Evolutionary conservation across 2,329 filamentous ascomycete genomes (phyloP).

Genomic region (Neofusicoccum sp.): DNA sequence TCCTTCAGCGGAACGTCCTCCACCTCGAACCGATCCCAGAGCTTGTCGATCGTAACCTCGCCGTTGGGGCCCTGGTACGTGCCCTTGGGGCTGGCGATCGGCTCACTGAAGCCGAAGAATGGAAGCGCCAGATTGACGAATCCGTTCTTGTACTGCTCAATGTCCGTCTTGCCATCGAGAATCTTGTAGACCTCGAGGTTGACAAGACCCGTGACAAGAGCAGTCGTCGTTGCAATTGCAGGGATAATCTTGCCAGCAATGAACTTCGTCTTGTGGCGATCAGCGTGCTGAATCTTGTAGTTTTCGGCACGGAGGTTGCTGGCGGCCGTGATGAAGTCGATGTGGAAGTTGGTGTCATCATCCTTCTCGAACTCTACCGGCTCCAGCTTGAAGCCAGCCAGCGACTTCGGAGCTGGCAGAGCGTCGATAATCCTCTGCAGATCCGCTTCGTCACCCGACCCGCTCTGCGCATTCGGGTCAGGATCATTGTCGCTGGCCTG

Average conservation of each 20-base stretch:
- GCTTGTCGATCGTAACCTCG: slow-evolving; percentile 82
- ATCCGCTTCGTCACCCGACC: slow-evolving; percentile 68
- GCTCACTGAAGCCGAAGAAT: slow-evolving; percentile 98
- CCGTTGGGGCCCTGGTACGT: slow-evolving; percentile 78
- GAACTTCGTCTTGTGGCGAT: slow-evolving; percentile 98
- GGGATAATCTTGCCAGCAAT: slow-evolving; percentile 99
- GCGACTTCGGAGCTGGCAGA: slow-evolving; percentile 73
- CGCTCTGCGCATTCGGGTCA: slow-evolving; percentile 73
- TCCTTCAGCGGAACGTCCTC: slow-evolving; percentile 80
- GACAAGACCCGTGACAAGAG: slow-evolving; percentile 89
- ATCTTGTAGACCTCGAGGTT: slow-evolving; percentile 95
- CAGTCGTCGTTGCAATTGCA: slow-evolving; percentile 95
- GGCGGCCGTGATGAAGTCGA: slow-evolving; percentile 96
- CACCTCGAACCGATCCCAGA: slow-evolving; percentile 97
- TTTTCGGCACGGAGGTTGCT: slow-evolving; percentile 97
- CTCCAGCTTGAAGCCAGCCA: slow-evolving; percentile 84
- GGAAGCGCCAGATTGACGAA: slow-evolving; percentile 95
- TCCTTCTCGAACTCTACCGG: slow-evolving; percentile 99
- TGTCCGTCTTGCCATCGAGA: slow-evolving; percentile 90
- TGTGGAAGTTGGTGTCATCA: slow-evolving; percentile 95
- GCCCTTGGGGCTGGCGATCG: slow-evolving; percentile 89
- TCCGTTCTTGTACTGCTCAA: slow-evolving; percentile 99
- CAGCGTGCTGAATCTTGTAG: slow-evolving; percentile 91
- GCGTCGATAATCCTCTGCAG: slow-evolving; percentile 68
- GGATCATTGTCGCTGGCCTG: slow-evolving; percentile 94